Evolutionary conservation across 495 filamentous ascomycete genomes (phyloP).

Genomic region (Annulohypoxylon nitens): DNA sequence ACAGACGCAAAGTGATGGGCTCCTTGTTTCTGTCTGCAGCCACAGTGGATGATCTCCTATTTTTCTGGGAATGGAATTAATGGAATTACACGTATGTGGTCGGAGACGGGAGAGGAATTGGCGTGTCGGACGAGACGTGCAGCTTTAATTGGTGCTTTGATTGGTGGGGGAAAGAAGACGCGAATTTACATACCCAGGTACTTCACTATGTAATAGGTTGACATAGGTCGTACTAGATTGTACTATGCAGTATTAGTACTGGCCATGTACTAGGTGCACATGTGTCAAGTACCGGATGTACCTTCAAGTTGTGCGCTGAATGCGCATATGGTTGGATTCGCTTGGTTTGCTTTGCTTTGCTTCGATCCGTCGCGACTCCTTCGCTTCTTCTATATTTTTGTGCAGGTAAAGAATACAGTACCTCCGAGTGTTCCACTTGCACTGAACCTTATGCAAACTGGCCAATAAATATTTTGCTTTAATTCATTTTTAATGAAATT

Average conservation of each 20-base stretch:
- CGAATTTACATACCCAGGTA: slow-evolving; percentile 6
- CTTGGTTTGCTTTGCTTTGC: background rate
- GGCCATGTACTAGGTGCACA: background rate
- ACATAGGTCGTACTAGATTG: no score
- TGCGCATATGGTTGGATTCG: no score
- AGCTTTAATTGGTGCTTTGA: slow-evolving; percentile 35
- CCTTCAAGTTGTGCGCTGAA: background rate
- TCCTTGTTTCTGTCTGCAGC: slow-evolving; percentile 41
- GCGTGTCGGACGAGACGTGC: slow-evolving; percentile 43
- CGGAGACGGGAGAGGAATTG: slow-evolving; percentile 37
- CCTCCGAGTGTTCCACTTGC: background rate
- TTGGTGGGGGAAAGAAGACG: slow-evolving; percentile 13
- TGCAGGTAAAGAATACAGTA: slow-evolving; percentile 8
- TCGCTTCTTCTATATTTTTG: slow-evolving; percentile 8
- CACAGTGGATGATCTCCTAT: slow-evolving; percentile 46
- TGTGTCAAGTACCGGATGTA: slow-evolving; percentile 16
- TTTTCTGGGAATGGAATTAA: slow-evolving; percentile 39
- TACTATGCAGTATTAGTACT: background rate
- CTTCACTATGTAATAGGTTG: background rate
- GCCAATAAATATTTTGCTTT: slow-evolving; percentile 23
- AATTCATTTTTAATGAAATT: slow-evolving; percentile 31
- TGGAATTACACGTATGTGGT: slow-evolving; percentile 46
- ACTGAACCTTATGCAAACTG: background rate
- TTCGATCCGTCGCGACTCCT: slow-evolving; percentile 5
- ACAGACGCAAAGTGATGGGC: slow-evolving; percentile 41